Percentiles rank a stretch among this genome's conserved stretches.
Evolutionary conservation across 83 land plant species (phyloP).

Genomic region (Diphasiastrum complanatum): DNA sequence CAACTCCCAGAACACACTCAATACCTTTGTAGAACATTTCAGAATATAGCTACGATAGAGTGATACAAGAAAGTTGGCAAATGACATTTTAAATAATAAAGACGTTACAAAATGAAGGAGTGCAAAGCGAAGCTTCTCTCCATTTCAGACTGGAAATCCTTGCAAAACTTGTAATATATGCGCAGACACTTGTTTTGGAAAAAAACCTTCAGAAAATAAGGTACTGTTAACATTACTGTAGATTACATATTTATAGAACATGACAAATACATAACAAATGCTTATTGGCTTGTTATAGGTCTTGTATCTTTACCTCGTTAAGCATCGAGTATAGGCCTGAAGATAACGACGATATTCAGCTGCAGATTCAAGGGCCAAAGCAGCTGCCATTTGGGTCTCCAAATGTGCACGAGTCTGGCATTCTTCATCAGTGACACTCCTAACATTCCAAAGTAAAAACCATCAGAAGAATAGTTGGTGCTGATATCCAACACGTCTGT

Average conservation of each 20-base stretch:
- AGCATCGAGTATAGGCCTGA: slow-evolving; percentile 69
- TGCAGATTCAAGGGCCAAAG: slow-evolving; percentile 74
- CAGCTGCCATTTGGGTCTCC: slow-evolving; percentile 78
- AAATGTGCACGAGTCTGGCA: slow-evolving; percentile 91
- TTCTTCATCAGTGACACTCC: slow-evolving; percentile 60
- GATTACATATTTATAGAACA: background rate
- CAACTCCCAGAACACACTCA: too few species aligned
- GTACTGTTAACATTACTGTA: too few species aligned
- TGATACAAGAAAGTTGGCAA: too few species aligned
- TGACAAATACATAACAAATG: background rate
- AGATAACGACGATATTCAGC: slow-evolving; percentile 78
- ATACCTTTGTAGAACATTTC: too few species aligned
- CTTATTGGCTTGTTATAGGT: background rate
- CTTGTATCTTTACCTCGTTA: slow-evolving; percentile 54
- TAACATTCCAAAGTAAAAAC: slow-evolving; percentile 11
- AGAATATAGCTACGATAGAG: too few species aligned
- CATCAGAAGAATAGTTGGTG: background rate
- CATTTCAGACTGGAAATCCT: too few species aligned
- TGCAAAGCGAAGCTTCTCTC: too few species aligned
- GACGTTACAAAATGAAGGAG: too few species aligned
- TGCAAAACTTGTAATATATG: too few species aligned
- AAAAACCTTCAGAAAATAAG: background rate
- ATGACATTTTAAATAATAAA: too few species aligned
- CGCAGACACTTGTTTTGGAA: too few species aligned
- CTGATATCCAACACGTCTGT: too few species aligned